Base-by-base conservation (phyloP, 2,329 filamentous ascomycete species). In the Stachybotrys chartarum region DNA sequence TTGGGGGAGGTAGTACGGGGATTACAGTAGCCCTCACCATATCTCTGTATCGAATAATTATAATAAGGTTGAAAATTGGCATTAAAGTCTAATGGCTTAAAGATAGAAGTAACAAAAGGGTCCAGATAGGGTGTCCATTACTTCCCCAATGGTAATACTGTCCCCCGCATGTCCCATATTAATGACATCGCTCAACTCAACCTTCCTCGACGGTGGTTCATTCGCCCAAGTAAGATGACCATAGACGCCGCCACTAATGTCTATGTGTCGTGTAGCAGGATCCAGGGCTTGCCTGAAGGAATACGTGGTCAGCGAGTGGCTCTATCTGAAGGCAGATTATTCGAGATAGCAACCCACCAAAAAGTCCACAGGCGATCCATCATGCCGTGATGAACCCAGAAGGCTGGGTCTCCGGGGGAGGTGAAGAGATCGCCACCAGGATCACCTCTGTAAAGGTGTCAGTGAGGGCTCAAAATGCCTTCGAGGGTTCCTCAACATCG, bases 351-450 rank as follows among this genome's bases (percentile, higher is more conserved):
- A 10, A 42, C 55, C 14, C 56, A 56, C 65, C 65, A 66, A n/a
- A 63, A 55, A 44, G 60, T 60, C 60, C 63, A 66, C 30, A 66
- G 59, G n/a, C 64, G 63, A 53, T 67, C 65, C 30, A 67, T 62
- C 60, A 63, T 63, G 10, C 58, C 59, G 49, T 67, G 63, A 53
- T 66, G 65, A 3, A 64, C 54, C 50, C 59, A 66, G 57, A 67
- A 66, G 7, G 58, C 61, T 1, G 66, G 68, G 44, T 70, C 66
- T 7, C 61, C 63, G 24, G 64, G 61, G 8, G 67, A 70, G 16
- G 61, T 60, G 57, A 60, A 69, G 10, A 66, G 61, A 54, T 72
- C 68, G 11, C 53, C 57, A n/a, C 65, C 71, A 1, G 69, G 69
- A 39, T 72, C 70, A 24, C 70, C 70, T 2, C 58, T 57, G 16